Evolutionary conservation across 495 filamentous ascomycete species (phyloP), one percentile per base, ranked within the genome.

Genomic region (Penicillium chermesinum): DNA sequence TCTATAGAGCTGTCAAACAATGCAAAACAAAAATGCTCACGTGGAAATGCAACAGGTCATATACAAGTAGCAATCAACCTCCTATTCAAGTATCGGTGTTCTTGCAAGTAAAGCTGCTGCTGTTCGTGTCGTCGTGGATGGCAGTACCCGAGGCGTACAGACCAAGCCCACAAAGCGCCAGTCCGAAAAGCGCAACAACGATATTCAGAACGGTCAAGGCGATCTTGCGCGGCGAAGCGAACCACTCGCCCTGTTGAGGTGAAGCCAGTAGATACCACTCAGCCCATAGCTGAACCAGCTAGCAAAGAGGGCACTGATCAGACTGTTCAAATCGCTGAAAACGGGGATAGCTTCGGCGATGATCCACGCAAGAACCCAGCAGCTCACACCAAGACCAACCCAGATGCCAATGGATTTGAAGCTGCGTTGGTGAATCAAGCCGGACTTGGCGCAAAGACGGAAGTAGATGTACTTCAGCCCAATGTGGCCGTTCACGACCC

Each of bases 261-360:
- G 62, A 13, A 75, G 47, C 72, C 72, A 72, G 54, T 69, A 75
- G 17, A 73, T 54, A 34, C 70, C 68, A 40, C 59, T 62, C 8
- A 72, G 54, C 22, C 72, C 71, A 41, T 70, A 68, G 17, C 63
- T 72, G 56, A 74, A 74, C 70, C 66, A 71, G 40, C 44, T 57
- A 20, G 65, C 67, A 48, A 71, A 71, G 8, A 71, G 57, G 2
- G 67, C 60, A 53, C 61, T 63, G 46, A 76, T 73, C 47, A 78
- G 44, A 20, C 64, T 64, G 42, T 87, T 64, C 50, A 88, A 58
- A 39, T 81, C 74, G 53, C 73, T 80, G 69, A 87, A 88, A 59
- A 80, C 77, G 9, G 85, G 85, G 18, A 88, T 84, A 15, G 80
- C 77, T 57, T 83, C 77, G 30, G 82, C 82, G 53, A 88, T 81